A percentile compares a stretch with the other conserved stretches of the same genome.
phyloP scores from a whole-genome alignment of 2,329 filamentous ascomycete species.

The Stagonosporopsis rhizophila region DNA sequence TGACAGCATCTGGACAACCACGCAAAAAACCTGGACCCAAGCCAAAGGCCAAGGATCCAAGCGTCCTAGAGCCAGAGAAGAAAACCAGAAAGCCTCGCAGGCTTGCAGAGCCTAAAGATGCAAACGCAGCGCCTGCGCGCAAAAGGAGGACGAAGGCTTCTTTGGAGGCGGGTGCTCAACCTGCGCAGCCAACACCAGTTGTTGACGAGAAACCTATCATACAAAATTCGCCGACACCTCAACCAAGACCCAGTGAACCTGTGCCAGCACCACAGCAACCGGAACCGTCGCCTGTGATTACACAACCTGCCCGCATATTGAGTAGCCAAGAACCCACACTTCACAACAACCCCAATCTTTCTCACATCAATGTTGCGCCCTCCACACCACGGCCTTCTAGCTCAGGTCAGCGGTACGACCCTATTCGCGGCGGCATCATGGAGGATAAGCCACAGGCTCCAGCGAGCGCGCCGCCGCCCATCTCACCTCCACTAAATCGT shows the following conservation, averaged over 20 bases:
- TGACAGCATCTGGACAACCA: conserved; percentile 46
- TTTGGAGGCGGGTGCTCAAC: conserved; percentile 36
- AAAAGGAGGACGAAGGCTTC: conserved; percentile 57
- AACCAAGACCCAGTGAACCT: conserved; percentile 40
- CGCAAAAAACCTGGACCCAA: conserved; percentile 56
- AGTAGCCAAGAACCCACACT: conserved; percentile 50
- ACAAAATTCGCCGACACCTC: conserved; percentile 36
- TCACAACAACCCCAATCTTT: conserved; percentile 47
- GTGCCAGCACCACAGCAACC: conserved; percentile 31
- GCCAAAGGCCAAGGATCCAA: conserved; percentile 47
- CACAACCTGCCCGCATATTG: conserved; percentile 43
- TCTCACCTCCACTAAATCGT: conserved; percentile 65
- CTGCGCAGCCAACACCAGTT: conserved; percentile 30
- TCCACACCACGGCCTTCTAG: conserved; percentile 63
- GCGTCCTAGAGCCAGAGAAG: conserved; percentile 49
- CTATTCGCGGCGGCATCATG: conserved; percentile 72
- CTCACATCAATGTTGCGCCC: conserved; percentile 54
- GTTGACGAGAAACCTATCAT: conserved; percentile 37
- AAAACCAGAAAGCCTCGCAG: conserved; percentile 56
- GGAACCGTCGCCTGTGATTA: conserved; percentile 36
- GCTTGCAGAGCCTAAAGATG: conserved; percentile 57
- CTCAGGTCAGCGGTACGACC: conserved; percentile 86
- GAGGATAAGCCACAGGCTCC: conserved; percentile 51
- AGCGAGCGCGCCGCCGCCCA: conserved; percentile 56
- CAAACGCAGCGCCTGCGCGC: conserved; percentile 55